Evolutionary conservation across 306 rosid genomes (phyloP), one percentile per base, ranked within the genome.

Genomic region (Cicer pinnatifidum): DNA sequence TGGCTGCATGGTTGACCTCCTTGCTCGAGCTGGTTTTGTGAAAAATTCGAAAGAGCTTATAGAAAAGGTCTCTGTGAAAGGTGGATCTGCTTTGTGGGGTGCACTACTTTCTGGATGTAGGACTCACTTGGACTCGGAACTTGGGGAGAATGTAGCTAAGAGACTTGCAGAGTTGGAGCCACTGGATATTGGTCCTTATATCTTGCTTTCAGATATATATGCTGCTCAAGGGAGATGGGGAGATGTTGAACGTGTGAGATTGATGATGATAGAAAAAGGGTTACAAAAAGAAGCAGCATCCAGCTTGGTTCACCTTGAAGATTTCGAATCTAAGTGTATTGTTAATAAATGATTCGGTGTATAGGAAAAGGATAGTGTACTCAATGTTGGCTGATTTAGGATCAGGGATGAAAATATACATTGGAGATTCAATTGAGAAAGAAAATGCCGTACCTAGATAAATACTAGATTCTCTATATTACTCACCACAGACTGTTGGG

Each of bases 1-100:
- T 53, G 90, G 90, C 54, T 89, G 93, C 86, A 84, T 84, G 90
- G 89, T 86, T 76, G 90, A 89, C 71, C 89, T 89, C 78, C 89
- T 89, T 71, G 89, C 86, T 9, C 87, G 88, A 71, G 89, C 93
- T 57, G 93, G 90, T 76, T 76, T 86, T 40, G 72, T 81, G 68
- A 80, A 83, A 75, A 70, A 79, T 52, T 89, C 88, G 13, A 83
- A 84, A 71, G 89, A 84, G 69, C 79, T 89, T 64, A 77, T 86
- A 35, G 80, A 76, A 51, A 84, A 74, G 47, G 77, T 84, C 37
- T 85, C 89, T 8, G 68, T 76, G 64, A 80, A 82, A 78, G 83
- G 84, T 44, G 90, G 89, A 74, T 82, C 89, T 56, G 82, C 84
- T 75, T 62, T 86, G 75, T 84, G 93, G 90, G 90, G 90, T n/a